Base-by-base conservation (phyloP, 352 stramenopile genomes). In the Globisporangium echinulatum region DNA sequence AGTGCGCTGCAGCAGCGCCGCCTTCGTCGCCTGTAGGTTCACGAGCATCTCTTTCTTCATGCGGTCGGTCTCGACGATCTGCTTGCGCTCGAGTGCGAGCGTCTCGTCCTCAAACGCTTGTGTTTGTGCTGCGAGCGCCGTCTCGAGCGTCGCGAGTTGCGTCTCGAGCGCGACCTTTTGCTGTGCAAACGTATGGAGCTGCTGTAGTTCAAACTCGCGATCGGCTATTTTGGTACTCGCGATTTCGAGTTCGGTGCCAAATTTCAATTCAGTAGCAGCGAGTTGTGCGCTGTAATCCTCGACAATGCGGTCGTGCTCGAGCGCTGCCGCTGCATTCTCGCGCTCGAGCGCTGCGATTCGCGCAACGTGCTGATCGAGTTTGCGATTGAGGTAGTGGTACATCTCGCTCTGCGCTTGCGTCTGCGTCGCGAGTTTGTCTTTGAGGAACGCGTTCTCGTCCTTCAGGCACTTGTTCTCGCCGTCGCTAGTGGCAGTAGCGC, bases 321-420 rank as follows among this genome's bases (percentile, higher is more conserved):
- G 25, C 25, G 2, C 25, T 33, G 25, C 25, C 37, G 52, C 7
- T 66, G 50, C 4, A 70, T 37, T 13, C 40, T 8, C 11, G 14
- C 46, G 7, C 46, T 96, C 85, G 5, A 96, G 61, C 11, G 64
- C 60, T 3, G 61, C 66, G 17, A 94, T 90, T n/a, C 72, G 61
- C 14, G 82, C 70, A 47, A 94, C 67, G 59, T 92, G 83, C 48
- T 79, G 67, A 58, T 97, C 87, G 17, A 94, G 76, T 47, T 93
- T 93, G 33, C 77, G 74, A 57, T 94, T 84, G 38, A 96, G 82
- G 60, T 94, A 93, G 54, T 89, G 88, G 58, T 94, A 94, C 66
- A 96, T 90, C 36, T 96, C 88, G 49, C 69, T 84, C 58, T 93
- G 74, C 42, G 92, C 77, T 17, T 74, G 69, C 1, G 62, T 75